phyloP scores from a whole-genome alignment of 371 early-diverging fungal genomes.

The Batrachochytrium dendrobatidis region DNA sequence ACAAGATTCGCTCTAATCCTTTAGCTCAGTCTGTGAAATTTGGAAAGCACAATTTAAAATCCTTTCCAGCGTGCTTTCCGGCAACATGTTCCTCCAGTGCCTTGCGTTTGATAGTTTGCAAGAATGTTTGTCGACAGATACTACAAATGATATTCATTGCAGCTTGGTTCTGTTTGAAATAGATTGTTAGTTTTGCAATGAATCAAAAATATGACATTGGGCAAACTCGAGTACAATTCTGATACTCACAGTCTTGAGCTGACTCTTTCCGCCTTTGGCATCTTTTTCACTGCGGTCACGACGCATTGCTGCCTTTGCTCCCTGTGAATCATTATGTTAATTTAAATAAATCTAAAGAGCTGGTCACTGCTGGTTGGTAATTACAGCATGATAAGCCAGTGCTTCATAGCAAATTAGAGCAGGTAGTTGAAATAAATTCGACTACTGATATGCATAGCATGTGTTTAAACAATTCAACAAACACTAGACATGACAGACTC shows the following conservation, averaged over 20 bases:
- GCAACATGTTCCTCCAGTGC: conserved; percentile 28
- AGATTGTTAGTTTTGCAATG: neutral
- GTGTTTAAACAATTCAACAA: no score
- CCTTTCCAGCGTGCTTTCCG: conserved; percentile 57
- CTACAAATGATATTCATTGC: conserved; percentile 74
- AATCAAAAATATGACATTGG: neutral
- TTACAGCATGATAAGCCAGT: no score
- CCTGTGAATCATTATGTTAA: conserved; percentile 41
- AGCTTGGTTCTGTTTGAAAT: conserved; percentile 55
- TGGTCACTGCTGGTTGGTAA: no score
- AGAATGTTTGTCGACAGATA: conserved; percentile 73
- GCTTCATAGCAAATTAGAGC: no score
- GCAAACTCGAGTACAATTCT: no score
- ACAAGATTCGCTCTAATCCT: no score
- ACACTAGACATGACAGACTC: no score
- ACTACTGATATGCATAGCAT: no score
- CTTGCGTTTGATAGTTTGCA: conserved; percentile 69
- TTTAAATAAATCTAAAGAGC: no score
- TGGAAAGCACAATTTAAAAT: conserved; percentile 75
- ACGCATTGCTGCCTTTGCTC: conserved; percentile 66
- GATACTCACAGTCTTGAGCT: conserved; percentile 60
- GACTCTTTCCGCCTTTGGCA: conserved; percentile 49
- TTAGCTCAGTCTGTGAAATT: conserved; percentile 7
- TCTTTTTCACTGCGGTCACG: conserved; percentile 67
- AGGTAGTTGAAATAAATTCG: no score